Base-by-base conservation (phyloP, 768 basidiomycete genomes). In the Lentinula boryana region DNA sequence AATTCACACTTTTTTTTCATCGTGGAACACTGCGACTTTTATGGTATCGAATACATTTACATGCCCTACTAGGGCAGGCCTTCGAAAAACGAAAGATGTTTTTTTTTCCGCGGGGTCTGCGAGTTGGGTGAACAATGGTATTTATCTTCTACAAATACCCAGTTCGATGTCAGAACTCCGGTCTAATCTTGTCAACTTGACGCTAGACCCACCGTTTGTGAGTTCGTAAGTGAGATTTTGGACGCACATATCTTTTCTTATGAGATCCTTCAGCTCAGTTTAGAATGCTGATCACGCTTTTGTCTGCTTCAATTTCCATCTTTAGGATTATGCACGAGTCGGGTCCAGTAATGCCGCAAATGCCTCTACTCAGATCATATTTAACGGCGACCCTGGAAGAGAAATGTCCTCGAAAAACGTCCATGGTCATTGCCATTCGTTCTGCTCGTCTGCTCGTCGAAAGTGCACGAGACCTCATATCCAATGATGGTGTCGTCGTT, bases 381-480 rank as follows among this genome's bases (percentile, higher is more conserved):
- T 31, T 51, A 51, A 51, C 16, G 31, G 10, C 27, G 31, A 32
- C 50, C 50, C 31, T 51, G 31, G 50, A n/a, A 51, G 15, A 48
- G 21, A 7, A 27, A 51, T 33, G 13, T 33, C 12, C n/a, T 32
- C 16, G 23, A 51, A 43, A 53, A 50, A 62, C 56, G 41, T 50
- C 33, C 50, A 48, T 55, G 62, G 46, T 48, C 21, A 38, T 46
- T 35, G 57, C 57, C 46, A 32, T 58, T 21, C 40, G 57, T 16
- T 40, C 57, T 18, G 33, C 43, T 46, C 41, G 57, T 36, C 43
- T 58, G 6, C 57, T 58, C 31, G n/a, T 58, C 12, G 57, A 58
- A 31, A 48, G 41, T 6, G 6, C 23, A 35, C n/a, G 23, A 27
- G 57, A 44, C 12, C 18, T 58, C 8, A 58, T 58, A 1, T 31